These are phyloP conservation scores for Xylariaceae sp. DNA, from an alignment of 2,329 filamentous ascomycete species.

Conservation along the genomic window DNA sequence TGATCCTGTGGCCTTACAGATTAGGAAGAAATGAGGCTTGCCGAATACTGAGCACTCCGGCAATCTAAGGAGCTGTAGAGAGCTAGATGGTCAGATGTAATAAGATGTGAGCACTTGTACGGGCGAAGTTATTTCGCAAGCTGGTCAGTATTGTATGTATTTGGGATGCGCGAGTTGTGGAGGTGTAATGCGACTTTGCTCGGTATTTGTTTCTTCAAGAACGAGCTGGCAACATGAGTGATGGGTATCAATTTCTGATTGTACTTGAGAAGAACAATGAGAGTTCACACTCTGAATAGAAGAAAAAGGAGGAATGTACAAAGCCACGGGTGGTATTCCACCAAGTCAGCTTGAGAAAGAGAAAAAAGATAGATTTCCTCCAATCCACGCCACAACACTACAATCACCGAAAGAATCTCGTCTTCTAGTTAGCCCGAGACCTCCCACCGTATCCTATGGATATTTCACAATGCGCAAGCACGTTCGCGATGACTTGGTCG, in stretches of 20 bases:
- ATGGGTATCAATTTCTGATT: conserved; percentile 46
- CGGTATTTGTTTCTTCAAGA: conserved; percentile 37
- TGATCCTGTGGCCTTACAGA: conserved; percentile 29
- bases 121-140: conserved; percentile 27
- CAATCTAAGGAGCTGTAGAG: conserved; percentile 18
- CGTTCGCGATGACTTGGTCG: conserved; percentile 28
- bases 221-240: conserved; percentile 42
- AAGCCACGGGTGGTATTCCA: conserved; percentile 40
- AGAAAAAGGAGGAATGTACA: conserved; percentile 43
- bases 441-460: conserved; percentile 38
- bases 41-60: not conserved
- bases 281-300: conserved; percentile 36
- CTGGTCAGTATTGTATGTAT: conserved; percentile 29
- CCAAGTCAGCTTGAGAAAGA: conserved; percentile 38
- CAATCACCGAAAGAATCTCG: conserved; percentile 36
- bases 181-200: conserved; percentile 29
- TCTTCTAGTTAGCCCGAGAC: conserved; percentile 37
- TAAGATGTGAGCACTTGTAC: conserved; percentile 29
- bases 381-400: conserved; percentile 36
- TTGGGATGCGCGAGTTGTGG: conserved; percentile 23
- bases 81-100: conserved; percentile 20
- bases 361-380: conserved; percentile 37
- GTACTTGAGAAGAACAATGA: conserved; percentile 44
- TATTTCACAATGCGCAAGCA: conserved; percentile 31
- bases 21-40: conserved; percentile 3